phyloP scores from a whole-genome alignment of 495 filamentous ascomycete species.

The Daldinia concentrica region DNA sequence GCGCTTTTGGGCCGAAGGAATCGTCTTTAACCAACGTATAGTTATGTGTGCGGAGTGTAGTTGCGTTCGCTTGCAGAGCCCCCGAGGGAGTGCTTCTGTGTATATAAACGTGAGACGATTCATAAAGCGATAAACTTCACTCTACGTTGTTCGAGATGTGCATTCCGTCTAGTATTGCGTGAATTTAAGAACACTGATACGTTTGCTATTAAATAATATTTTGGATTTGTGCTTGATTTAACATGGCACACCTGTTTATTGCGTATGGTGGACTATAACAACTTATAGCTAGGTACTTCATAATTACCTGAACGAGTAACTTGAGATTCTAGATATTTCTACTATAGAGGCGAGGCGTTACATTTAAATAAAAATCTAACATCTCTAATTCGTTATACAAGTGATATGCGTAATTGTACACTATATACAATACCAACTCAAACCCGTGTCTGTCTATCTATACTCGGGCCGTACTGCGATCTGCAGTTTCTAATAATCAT shows the following conservation, averaged over 20 bases:
- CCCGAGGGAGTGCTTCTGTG: not conserved
- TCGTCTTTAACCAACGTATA: not conserved
- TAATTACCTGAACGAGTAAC: not conserved
- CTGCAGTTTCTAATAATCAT: not conserved
- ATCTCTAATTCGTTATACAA: constrained; percentile 36
- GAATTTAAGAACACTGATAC: not conserved
- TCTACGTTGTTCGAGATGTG: not conserved
- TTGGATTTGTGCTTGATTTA: no score
- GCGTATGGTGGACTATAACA: not conserved
- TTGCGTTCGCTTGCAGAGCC: not conserved
- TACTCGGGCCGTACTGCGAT: not conserved
- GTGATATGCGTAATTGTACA: constrained; percentile 28
- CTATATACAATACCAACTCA: constrained; percentile 20
- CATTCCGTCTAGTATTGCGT: not conserved
- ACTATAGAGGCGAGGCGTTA: not conserved
- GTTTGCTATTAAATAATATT: not conserved
- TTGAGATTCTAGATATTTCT: not conserved
- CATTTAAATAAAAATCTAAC: not conserved
- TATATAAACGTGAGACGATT: not conserved
- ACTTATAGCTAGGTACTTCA: not conserved
- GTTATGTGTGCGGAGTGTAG: not conserved
- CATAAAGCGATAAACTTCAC: not conserved
- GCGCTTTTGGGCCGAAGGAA: not conserved
- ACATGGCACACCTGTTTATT: no score
- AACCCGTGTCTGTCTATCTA: not conserved